These are phyloP conservation scores for Agapanthus africanus DNA, from an alignment of 106 monocot genomes.

Conservation along the genomic window DNA sequence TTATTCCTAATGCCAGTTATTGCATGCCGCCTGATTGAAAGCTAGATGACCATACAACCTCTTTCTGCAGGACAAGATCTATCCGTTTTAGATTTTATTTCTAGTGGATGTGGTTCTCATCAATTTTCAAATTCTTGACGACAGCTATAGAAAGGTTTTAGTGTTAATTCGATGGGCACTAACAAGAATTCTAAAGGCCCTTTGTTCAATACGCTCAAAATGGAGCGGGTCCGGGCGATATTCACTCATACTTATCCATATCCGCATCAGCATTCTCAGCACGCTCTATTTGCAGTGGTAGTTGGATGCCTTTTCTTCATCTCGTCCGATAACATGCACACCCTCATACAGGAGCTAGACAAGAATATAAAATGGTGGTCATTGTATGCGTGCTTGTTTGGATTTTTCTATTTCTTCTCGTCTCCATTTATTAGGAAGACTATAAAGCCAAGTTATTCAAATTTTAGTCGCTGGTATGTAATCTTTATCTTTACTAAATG, in stretches of 20 bases:
- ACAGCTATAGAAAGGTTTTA: not conserved
- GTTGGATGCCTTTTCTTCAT: conserved; percentile 94
- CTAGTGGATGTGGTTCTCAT: not conserved
- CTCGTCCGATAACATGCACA: conserved; percentile 94
- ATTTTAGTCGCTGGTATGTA: conserved; percentile 98
- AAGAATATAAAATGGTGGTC: conserved; percentile 99
- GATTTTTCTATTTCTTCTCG: conserved; percentile 97
- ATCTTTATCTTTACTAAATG: not conserved
- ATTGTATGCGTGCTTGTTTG: conserved; percentile 85
- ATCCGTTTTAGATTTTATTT: not conserved
- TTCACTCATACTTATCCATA: conserved; percentile 91
- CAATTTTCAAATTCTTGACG: not conserved
- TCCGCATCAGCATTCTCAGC: conserved; percentile 89
- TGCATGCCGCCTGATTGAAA: too few species aligned
- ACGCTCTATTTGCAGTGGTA: conserved; percentile 77
- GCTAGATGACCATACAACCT: too few species aligned
- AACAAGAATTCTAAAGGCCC: conserved; percentile 48
- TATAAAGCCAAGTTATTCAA: conserved; percentile 96
- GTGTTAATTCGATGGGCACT: conserved; percentile 42
- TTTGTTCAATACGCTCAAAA: conserved; percentile 60
- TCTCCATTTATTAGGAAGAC: conserved; percentile 98
- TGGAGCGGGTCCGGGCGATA: conserved; percentile 84
- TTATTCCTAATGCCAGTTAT: too few species aligned
- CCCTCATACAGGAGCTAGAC: conserved; percentile 80
- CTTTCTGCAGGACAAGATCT: too few species aligned